These are phyloP conservation scores for Kluyveromyces dobzhanskii DNA, from an alignment of 805 yeast species.

Conservation along the genomic window DNA sequence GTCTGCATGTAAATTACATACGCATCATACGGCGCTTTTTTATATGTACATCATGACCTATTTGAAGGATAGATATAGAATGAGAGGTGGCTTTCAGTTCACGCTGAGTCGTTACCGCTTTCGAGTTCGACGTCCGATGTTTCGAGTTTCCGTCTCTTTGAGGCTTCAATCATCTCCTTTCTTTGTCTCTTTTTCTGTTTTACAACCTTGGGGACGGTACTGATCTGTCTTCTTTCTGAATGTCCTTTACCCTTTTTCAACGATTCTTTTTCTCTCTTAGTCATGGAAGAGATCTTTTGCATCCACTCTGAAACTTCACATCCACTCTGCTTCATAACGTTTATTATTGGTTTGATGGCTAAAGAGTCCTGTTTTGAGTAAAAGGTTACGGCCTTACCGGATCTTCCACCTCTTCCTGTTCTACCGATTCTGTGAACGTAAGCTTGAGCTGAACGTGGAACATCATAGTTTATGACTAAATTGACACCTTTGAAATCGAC, in stretches of 20 bases:
- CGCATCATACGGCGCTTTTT: too few relatives aligned
- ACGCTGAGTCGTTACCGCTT: too few relatives aligned
- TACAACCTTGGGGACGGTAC: slow-evolving; percentile 72
- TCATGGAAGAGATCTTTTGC: slow-evolving; percentile 57
- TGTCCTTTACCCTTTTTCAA: slow-evolving; percentile 46
- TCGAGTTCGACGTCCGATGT: background rate
- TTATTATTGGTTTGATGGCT: slow-evolving; percentile 73
- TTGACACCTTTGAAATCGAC: slow-evolving; percentile 95
- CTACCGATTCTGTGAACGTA: slow-evolving; percentile 98
- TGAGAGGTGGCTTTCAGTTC: too few relatives aligned
- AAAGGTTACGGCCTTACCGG: slow-evolving; percentile 83
- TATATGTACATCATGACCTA: too few relatives aligned
- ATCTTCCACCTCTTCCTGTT: slow-evolving; percentile 91
- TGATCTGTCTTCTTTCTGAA: slow-evolving; percentile 58
- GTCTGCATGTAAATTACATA: too few relatives aligned
- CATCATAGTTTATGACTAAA: slow-evolving; percentile 91
- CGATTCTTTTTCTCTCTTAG: slow-evolving; percentile 51
- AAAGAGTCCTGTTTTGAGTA: slow-evolving; percentile 83
- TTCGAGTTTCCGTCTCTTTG: slow-evolving; percentile 48
- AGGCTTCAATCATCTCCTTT: slow-evolving; percentile 66
- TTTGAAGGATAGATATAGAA: too few relatives aligned
- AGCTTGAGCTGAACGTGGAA: slow-evolving; percentile 87
- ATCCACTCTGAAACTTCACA: slow-evolving; percentile 72
- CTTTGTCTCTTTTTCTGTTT: slow-evolving; percentile 55
- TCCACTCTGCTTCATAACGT: slow-evolving; percentile 94